Evolutionary conservation across 768 basidiomycete species (phyloP).

Genomic region (Clavulina sp.): DNA sequence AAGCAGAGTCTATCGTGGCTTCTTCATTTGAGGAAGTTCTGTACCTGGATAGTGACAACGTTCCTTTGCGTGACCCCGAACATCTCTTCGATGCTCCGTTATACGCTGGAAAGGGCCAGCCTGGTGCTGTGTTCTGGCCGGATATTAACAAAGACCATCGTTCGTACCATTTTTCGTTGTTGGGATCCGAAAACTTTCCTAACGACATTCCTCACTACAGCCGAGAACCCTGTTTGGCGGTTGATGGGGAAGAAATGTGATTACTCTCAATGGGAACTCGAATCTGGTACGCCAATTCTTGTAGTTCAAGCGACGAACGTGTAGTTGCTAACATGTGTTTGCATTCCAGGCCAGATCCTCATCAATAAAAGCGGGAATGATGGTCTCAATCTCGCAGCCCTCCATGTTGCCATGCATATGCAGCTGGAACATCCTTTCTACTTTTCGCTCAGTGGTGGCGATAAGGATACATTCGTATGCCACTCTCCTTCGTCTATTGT

Average conservation of each 20-base stretch:
- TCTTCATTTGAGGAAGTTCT: constrained; percentile 22
- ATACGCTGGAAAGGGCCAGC: constrained; percentile 16
- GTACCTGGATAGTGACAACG: constrained; percentile 26
- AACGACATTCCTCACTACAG: constrained; percentile 8
- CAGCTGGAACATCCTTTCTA: not conserved
- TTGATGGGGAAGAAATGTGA: constrained; percentile 20
- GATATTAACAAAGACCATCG: constrained; percentile 25
- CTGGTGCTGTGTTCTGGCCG: constrained; percentile 24
- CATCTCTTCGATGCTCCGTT: constrained; percentile 21
- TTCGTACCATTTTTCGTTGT: not conserved
- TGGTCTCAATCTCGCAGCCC: constrained; percentile 24
- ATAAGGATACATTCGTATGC: constrained; percentile 3
- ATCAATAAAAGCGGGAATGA: constrained; percentile 24
- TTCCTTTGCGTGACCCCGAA: constrained; percentile 21
- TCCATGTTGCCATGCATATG: constrained; percentile 10
- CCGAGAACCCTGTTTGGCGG: constrained; percentile 26
- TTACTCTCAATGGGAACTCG: constrained; percentile 22
- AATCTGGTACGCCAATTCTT: constrained; percentile 14
- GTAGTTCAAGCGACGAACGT: not conserved
- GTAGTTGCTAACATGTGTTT: not conserved
- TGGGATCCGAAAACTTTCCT: not conserved
- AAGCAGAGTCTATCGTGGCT: constrained; percentile 20
- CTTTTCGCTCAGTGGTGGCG: not conserved
- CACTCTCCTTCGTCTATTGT: not conserved
- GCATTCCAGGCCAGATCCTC: constrained; percentile 20